Percentiles rank a stretch among this genome's conserved stretches.
phyloP scores from a whole-genome alignment of 768 basidiomycete species.

The Hericium coralloides region DNA sequence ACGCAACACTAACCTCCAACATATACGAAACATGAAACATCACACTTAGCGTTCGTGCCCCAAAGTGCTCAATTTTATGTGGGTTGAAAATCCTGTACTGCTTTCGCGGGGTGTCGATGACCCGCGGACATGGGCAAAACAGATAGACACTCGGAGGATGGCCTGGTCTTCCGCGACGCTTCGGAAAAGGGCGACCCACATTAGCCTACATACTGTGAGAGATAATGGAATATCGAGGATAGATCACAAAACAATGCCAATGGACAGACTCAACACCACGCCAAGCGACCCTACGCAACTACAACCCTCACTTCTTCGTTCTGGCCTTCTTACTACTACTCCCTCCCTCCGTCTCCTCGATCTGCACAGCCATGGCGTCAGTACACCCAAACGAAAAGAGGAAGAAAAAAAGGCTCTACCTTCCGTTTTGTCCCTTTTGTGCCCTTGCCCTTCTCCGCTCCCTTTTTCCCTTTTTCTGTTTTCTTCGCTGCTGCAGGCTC shows the following conservation, averaged over 20 bases:
- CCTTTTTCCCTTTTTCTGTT: slow-evolving; percentile 28
- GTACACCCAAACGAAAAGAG: background rate
- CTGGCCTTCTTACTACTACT: slow-evolving; percentile 3
- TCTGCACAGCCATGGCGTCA: background rate
- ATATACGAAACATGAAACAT: too few species aligned
- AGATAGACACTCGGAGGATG: background rate
- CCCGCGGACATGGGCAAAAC: too few species aligned
- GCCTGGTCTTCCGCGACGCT: slow-evolving; percentile 11
- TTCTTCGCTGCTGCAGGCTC: slow-evolving; percentile 40
- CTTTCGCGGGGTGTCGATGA: too few species aligned
- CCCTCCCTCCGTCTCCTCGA: background rate
- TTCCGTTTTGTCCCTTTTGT: slow-evolving; percentile 26
- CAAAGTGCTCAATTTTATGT: too few species aligned
- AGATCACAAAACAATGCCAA: too few species aligned
- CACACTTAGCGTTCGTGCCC: too few species aligned
- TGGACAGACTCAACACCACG: too few species aligned
- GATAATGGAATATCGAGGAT: too few species aligned
- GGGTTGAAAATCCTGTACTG: too few species aligned
- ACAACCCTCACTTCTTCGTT: slow-evolving; percentile 9
- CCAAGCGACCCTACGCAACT: too few species aligned
- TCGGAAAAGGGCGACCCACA: background rate
- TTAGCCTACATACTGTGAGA: too few species aligned
- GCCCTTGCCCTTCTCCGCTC: slow-evolving; percentile 26
- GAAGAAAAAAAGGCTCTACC: slow-evolving; percentile 39
- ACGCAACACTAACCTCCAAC: too few species aligned